A percentile compares a stretch with the other conserved stretches of the same genome.
These are phyloP conservation scores for Helotiales sp. DNA, from an alignment of 2,329 filamentous ascomycete genomes.

Conservation along the genomic window DNA sequence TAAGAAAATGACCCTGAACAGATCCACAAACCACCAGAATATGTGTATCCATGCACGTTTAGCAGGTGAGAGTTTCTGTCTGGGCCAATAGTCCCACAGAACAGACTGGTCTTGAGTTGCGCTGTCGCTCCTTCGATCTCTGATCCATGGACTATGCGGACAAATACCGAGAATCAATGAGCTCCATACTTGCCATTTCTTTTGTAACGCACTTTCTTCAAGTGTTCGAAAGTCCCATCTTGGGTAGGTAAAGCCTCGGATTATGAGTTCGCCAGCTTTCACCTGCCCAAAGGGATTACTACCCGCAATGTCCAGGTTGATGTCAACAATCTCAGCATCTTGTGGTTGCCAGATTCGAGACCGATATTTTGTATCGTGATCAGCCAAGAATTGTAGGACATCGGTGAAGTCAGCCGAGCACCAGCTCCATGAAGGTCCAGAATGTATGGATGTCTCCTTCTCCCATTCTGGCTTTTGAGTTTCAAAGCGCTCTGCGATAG, in stretches of 20 bases:
- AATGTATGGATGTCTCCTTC: neutral
- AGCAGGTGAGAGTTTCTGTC: neutral
- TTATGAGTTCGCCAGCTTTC: neutral
- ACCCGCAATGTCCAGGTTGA: neutral
- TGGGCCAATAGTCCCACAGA: constrained; percentile 6
- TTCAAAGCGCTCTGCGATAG: neutral
- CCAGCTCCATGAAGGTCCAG: constrained; percentile 10
- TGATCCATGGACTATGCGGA: constrained; percentile 7
- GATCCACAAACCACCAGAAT: neutral
- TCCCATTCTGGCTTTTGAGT: constrained; percentile 5
- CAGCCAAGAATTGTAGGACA: neutral
- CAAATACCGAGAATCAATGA: neutral
- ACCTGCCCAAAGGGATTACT: constrained; percentile 2
- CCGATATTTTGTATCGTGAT: neutral
- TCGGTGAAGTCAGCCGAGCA: neutral
- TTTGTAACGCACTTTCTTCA: neutral
- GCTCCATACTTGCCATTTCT: neutral
- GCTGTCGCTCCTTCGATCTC: neutral
- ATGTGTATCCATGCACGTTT: neutral
- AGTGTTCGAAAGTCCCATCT: constrained; percentile 3
- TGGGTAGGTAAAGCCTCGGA: neutral
- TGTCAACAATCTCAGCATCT: constrained; percentile 1
- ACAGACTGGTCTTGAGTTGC: neutral
- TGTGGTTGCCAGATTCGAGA: constrained; percentile 1
- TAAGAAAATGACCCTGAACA: neutral